A percentile compares a stretch with the other conserved stretches of the same genome.
These are phyloP conservation scores for Saccharomycopsis fermentans DNA, from an alignment of 805 yeast genomes.

Conservation along the genomic window DNA sequence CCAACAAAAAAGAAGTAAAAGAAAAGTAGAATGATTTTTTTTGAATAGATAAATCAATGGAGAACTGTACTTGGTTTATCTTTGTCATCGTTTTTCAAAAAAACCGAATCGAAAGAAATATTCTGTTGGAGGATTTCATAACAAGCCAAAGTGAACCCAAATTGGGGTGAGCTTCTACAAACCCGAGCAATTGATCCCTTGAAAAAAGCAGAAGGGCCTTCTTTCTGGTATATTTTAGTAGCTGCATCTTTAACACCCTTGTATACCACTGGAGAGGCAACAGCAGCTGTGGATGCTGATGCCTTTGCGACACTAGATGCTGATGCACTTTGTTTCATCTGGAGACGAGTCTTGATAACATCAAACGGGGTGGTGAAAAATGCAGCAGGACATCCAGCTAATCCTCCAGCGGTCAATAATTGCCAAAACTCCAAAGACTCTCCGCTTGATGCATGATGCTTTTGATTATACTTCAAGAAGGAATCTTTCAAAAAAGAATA, in stretches of 20 bases:
- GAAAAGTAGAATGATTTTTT: neutral
- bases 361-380: conserved; percentile 94
- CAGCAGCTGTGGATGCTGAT: conserved; percentile 43
- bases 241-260: conserved; percentile 72
- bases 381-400: conserved; percentile 98
- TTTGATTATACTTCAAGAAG: conserved; percentile 60
- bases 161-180: conserved; percentile 92
- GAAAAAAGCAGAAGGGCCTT: conserved; percentile 78
- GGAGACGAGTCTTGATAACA: conserved; percentile 91
- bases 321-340: conserved; percentile 39
- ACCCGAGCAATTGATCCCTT: conserved; percentile 96
- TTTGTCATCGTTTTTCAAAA: neutral
- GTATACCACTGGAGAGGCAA: conserved; percentile 68
- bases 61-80: neutral
- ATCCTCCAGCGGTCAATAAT: conserved; percentile 75
- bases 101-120: conserved; percentile 46
- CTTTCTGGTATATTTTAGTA: conserved; percentile 62
- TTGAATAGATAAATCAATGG: neutral
- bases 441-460: conserved; percentile 38
- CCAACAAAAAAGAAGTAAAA: neutral
- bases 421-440: conserved; percentile 67
- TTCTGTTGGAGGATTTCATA: conserved; percentile 79
- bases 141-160: conserved; percentile 96
- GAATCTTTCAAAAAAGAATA: conserved; percentile 86
- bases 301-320: neutral